A percentile compares a stretch with the other conserved stretches of the same genome.
Evolutionary conservation across 1,139 yeast species (phyloP).

Genomic region (Zygosaccharomyces sapae): DNA sequence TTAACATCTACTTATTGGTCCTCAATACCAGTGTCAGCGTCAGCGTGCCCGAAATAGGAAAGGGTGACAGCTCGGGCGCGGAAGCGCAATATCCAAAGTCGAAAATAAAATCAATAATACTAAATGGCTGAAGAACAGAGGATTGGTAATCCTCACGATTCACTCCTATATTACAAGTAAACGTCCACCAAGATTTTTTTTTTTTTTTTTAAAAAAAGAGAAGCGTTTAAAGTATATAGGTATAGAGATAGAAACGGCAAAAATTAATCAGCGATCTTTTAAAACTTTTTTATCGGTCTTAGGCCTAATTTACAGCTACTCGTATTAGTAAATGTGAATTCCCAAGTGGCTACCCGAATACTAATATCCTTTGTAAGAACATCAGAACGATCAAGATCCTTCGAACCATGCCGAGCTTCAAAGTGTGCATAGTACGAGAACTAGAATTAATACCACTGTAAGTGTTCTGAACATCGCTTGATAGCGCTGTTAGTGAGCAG

Average conservation of each 20-base stretch:
- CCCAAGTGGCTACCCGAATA: neutral
- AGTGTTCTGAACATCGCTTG: conserved; percentile 1
- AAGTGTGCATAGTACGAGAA: conserved; percentile 1
- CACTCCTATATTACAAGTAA: too few species aligned
- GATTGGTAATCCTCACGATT: too few species aligned
- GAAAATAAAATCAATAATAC: neutral
- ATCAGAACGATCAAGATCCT: neutral
- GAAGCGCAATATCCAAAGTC: neutral
- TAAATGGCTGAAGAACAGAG: neutral
- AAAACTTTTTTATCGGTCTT: neutral
- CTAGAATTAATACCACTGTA: neutral
- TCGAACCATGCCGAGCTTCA: neutral
- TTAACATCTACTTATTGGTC: neutral
- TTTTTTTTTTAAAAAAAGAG: neutral
- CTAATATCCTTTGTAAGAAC: neutral
- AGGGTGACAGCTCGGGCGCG: neutral
- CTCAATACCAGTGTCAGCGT: neutral
- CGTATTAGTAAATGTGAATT: neutral
- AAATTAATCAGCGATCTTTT: neutral
- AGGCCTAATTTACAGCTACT: neutral
- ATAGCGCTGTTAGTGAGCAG: neutral
- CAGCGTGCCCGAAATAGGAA: neutral
- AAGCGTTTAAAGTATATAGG: neutral
- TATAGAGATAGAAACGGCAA: too few species aligned
- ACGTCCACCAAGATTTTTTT: too few species aligned